Percentiles rank a stretch among this genome's conserved stretches.
These are phyloP conservation scores for Gracilaria domingensis DNA, from an alignment of 23 red algal species.

Conservation along the genomic window DNA sequence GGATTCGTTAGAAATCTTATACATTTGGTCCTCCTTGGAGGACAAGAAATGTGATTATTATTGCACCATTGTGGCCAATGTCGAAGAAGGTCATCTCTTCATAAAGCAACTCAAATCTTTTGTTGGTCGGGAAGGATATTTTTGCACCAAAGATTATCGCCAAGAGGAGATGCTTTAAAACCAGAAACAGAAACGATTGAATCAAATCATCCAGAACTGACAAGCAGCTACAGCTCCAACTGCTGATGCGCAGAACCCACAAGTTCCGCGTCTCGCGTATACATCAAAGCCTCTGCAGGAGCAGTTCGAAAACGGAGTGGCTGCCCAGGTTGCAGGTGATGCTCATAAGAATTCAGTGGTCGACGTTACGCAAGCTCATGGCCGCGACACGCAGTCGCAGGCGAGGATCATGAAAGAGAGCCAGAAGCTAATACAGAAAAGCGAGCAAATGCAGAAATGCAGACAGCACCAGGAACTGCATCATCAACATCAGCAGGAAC, in stretches of 20 bases:
- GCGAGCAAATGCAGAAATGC: constrained; percentile 20
- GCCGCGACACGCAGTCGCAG: constrained; percentile 8
- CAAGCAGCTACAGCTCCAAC: constrained; percentile 43
- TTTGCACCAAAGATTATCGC: constrained; percentile 40
- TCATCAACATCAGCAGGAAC: constrained; percentile 43
- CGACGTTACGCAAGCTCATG: background rate
- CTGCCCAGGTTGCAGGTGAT: background rate
- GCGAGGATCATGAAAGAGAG: background rate
- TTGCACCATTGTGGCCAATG: constrained; percentile 24
- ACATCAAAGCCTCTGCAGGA: constrained; percentile 5
- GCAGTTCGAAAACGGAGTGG: constrained; percentile 14
- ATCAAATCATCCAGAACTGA: constrained; percentile 47
- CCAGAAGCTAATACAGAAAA: constrained; percentile 29
- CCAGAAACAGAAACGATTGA: constrained; percentile 33
- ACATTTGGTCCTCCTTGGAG: background rate
- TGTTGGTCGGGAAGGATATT: constrained; percentile 31
- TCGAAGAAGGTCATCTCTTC: constrained; percentile 48
- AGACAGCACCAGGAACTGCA: constrained; percentile 42
- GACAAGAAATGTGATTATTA: constrained; percentile 57
- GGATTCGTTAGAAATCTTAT: constrained; percentile 24
- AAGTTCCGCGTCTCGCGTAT: constrained; percentile 7
- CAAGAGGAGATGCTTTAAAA: constrained; percentile 7
- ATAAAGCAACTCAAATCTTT: constrained; percentile 48
- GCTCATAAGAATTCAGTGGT: background rate
- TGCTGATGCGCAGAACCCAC: constrained; percentile 25